phyloP scores from a whole-genome alignment of 305 asterid species.

The Fraxinus sp. region DNA sequence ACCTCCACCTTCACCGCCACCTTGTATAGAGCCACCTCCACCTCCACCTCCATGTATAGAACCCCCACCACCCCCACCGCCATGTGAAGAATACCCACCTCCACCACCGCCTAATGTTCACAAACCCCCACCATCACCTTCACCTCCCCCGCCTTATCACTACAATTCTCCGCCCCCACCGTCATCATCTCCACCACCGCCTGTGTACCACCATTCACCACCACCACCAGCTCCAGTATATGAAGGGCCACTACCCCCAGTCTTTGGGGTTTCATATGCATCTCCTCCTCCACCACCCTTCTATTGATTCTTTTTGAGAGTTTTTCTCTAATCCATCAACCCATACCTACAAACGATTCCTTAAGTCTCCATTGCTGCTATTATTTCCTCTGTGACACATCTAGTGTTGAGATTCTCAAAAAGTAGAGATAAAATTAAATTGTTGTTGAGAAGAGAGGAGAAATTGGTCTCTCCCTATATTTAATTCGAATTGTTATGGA shows the following conservation, averaged over 20 bases:
- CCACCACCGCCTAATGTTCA: conserved; percentile 29
- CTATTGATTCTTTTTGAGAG: conserved; percentile 66
- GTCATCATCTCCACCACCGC: conserved; percentile 40
- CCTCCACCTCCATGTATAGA: conserved; percentile 12
- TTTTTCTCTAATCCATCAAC: conserved; percentile 41
- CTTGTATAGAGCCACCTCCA: conserved; percentile 56
- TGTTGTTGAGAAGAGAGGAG: conserved; percentile 1
- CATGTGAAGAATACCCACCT: conserved; percentile 40
- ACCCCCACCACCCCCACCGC: conserved; percentile 39
- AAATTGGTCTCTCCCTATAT: conserved; percentile 29
- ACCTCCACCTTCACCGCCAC: conserved; percentile 57
- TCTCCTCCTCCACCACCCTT: conserved; percentile 87
- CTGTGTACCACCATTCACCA: conserved; percentile 24
- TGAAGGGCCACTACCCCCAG: conserved; percentile 80
- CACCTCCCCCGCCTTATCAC: conserved; percentile 31
- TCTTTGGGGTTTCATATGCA: conserved; percentile 67
- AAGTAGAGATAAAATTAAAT: conserved; percentile 23
- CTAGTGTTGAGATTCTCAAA: conserved; percentile 30
- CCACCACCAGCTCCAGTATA: conserved; percentile 51
- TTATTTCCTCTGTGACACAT: conserved; percentile 26
- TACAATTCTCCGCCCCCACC: conserved; percentile 47
- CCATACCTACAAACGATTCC: conserved; percentile 12
- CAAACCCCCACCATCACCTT: conserved; percentile 47
- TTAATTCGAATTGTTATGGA: conserved; percentile 34
- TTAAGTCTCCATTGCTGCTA: not conserved